Evolutionary conservation across 1,284 basidiomycete species (phyloP), one percentile per base, ranked within the genome.

Genomic region (Apiotrichum siamense): DNA sequence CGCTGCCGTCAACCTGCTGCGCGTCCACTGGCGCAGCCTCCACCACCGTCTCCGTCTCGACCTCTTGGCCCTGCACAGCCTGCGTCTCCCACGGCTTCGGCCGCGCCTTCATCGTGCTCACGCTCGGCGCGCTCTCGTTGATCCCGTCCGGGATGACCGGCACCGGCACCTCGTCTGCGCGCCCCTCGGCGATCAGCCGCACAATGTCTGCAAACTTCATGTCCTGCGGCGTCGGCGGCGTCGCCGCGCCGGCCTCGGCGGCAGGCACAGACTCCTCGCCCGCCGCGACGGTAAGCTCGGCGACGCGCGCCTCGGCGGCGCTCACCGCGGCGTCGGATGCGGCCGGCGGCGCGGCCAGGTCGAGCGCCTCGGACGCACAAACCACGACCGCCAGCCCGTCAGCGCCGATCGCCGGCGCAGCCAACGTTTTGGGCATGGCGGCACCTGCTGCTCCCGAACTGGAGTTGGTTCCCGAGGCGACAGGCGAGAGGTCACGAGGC

Each of bases 181-280:
- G 52, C 0, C 67, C 67, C 21, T 63, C 62, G 18, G 57, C 50
- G 23, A 71, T 67, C 38, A 71, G 52, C 25, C 52, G 49, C 13
- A 57, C 56, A 23, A 57, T 47, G 26, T 57, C 43, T 26, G 46
- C 38, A 37, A 57, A 57, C 29, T 47, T 44, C 47, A 54, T 41
- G 29, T 49, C 38, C 18, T 36, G 36, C 7, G 45, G 44, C 18
- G 26, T n/a, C 20, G 35, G n/a, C 26, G 23, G 17, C 7, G 37
- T n/a, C n/a, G n/a, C n/a, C n/a, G n/a, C 15, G 18, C 33, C 18
- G 18, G n/a, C 33, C 26, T 12, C 26, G n/a, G 17, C 32, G 23
- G 32, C 23, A 10, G 39, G 29, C 1, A 17, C 38, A 10, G 26
- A 7, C 29, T 31, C 29, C 15, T 18, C 24, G 1, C 31, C 21